These are phyloP conservation scores for Gossypium sturtianum DNA, from an alignment of 345 rosid genomes.

Conservation along the genomic window DNA sequence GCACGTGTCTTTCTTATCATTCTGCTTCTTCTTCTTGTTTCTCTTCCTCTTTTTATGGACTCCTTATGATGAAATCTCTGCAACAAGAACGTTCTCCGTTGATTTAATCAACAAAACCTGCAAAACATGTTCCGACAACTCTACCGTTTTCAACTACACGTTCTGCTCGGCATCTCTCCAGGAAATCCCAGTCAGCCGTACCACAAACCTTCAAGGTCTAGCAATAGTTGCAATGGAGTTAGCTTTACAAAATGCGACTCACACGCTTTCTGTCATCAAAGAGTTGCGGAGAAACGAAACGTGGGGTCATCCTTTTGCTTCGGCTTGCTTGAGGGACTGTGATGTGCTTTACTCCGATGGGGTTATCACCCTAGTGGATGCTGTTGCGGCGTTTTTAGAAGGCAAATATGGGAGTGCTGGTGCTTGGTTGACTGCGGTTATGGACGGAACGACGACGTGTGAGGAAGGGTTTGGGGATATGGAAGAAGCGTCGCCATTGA, in stretches of 20 bases:
- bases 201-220: conserved; percentile 45
- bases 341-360: conserved; percentile 37
- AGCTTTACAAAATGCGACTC: conserved; percentile 50
- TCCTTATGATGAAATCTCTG: not conserved
- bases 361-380: conserved; percentile 30
- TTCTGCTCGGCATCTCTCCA: conserved; percentile 42
- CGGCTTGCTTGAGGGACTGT: conserved; percentile 45
- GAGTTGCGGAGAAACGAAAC: conserved; percentile 24
- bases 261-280: conserved; percentile 33
- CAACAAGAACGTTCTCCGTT: not conserved
- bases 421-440: conserved; percentile 40
- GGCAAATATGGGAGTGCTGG: conserved; percentile 29
- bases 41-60: conserved; percentile 11
- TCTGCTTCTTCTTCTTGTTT: not conserved
- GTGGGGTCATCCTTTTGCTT: conserved; percentile 22
- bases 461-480: conserved; percentile 48
- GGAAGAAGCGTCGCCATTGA: conserved; percentile 38
- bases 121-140: conserved; percentile 31
- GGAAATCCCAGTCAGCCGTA: conserved; percentile 36
- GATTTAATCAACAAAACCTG: conserved; percentile 43
- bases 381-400: conserved; percentile 35
- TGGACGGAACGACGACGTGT: conserved; percentile 44
- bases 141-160: conserved; percentile 27
- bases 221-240: conserved; percentile 48
- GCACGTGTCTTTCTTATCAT: conserved; percentile 6